Conservation (phyloP, 768 basidiomycete genomes). For the Phaeotremella skinneri region DNA sequence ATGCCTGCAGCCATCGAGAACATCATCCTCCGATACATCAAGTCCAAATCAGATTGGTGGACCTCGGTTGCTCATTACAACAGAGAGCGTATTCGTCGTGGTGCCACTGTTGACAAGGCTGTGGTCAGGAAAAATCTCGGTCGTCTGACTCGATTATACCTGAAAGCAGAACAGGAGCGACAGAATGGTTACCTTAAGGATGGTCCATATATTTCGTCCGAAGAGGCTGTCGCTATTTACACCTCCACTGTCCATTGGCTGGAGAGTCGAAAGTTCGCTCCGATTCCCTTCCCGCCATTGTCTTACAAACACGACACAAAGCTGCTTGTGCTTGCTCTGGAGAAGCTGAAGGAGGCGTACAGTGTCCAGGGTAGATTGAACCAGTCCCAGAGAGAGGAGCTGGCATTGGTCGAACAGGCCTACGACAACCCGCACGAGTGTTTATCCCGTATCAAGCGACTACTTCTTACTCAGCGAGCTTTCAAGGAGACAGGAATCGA, state of each 20-base stretch:
- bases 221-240: slow-evolving; percentile 98
- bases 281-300: slow-evolving; percentile 98
- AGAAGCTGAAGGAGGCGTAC: slow-evolving; percentile 98
- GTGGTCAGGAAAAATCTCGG: slow-evolving; percentile 99
- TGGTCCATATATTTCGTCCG: slow-evolving; percentile 97
- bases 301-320: slow-evolving; percentile 99
- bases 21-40: slow-evolving; percentile 97
- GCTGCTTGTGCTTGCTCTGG: slow-evolving; percentile 88
- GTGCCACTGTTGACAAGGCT: slow-evolving; percentile 64
- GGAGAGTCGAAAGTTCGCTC: slow-evolving; percentile 92
- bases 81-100: slow-evolving; percentile 73
- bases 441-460: slow-evolving; percentile 95
- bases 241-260: slow-evolving; percentile 99
- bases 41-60: slow-evolving; percentile 99
- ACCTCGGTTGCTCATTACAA: slow-evolving; percentile 98
- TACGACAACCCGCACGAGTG: slow-evolving; percentile 99
- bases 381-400: slow-evolving; percentile 95
- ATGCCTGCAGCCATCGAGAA: slow-evolving; percentile 98
- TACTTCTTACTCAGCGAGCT: slow-evolving; percentile 91
- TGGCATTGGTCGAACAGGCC: slow-evolving; percentile 96
- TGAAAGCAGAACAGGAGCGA: slow-evolving; percentile 98
- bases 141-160: slow-evolving; percentile 91
- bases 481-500: slow-evolving; percentile 96
- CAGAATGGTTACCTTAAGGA: slow-evolving; percentile 99
- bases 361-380: slow-evolving; percentile 96